Base-by-base conservation (phyloP, 345 rosid genomes). In the Euphorbia lathyris region DNA sequence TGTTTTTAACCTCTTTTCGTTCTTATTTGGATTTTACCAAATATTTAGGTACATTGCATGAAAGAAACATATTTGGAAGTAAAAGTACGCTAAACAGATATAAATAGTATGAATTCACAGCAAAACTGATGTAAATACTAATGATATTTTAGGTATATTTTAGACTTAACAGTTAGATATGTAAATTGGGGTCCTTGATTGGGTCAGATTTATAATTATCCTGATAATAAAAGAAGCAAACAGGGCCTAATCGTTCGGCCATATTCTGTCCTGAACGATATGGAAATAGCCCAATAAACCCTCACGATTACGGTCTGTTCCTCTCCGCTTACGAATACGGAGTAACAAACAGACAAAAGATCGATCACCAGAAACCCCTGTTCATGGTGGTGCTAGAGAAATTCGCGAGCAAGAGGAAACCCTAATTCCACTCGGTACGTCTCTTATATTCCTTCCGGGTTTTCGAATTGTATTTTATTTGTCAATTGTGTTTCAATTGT, bases 401-500 rank as follows among this genome's bases (percentile, higher is more conserved):
- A 42, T 27, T 20, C 16, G 30, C 51, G 34, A n/a, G n/a, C 22
- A 43, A 51, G 7, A 58, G 8, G 43, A 55, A 68, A 67, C 59
- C 77, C 72, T 51, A 53, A 9, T 69, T 63, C 47, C 53, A 52
- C 13, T 7, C 7, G 78, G 78, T 74, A 13, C 23, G 73, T 74
- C 3, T 58, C 11, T 63, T 40, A 29, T 59, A 9, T 29, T 26
- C 27, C 23, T 55, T 1, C 48, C 45, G 69, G 70, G 48, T 56
- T 68, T 63, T 42, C 38, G 17, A 69, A 55, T 69, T 14, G 4
- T 50, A 34, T 2, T 34, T 1, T 53, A 27, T 11, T 38, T 43
- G 50, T 63, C 56, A 50, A 74, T 11, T 63, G 73, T 42, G 65
- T 68, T 9, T 55, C 27, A 30, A 3, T 74, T 61, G 23, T 48